phyloP scores from a whole-genome alignment of 2,329 filamentous ascomycete species.

The Penicillium sp. region DNA sequence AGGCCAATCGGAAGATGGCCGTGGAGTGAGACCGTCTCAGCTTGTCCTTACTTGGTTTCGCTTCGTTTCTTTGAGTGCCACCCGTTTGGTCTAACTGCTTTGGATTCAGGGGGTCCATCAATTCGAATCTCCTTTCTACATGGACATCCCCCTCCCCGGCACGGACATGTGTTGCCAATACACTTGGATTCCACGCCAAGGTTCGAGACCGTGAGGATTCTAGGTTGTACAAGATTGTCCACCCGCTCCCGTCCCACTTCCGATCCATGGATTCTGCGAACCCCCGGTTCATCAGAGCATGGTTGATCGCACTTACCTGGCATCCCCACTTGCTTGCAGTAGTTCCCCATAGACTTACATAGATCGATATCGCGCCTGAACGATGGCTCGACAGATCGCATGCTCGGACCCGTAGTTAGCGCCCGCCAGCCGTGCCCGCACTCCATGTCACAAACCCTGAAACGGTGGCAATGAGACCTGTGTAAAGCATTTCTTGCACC shows the following conservation, averaged over 20 bases:
- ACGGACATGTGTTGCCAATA: background rate
- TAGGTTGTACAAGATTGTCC: background rate
- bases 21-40: slow-evolving; percentile 16
- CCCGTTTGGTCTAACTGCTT: background rate
- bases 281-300: background rate
- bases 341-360: background rate
- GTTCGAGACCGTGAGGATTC: background rate
- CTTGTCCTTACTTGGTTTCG: slow-evolving; percentile 6
- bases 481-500: background rate
- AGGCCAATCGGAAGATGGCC: slow-evolving; percentile 19
- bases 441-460: background rate
- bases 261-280: slow-evolving; percentile 1
- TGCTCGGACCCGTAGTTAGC: background rate
- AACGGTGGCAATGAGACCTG: background rate
- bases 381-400: slow-evolving; percentile 1
- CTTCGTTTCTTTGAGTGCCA: background rate
- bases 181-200: background rate
- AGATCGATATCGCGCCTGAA: background rate
- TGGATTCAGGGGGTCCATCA: background rate
- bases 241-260: background rate
- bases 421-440: background rate
- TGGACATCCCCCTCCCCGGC: background rate
- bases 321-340: background rate
- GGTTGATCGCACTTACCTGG: no score
- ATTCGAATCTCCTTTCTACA: background rate